Percentiles rank a stretch among this genome's conserved stretches.
Conservation (phyloP, 2,329 filamentous ascomycete species). For the Huntiella abstrusa region DNA sequence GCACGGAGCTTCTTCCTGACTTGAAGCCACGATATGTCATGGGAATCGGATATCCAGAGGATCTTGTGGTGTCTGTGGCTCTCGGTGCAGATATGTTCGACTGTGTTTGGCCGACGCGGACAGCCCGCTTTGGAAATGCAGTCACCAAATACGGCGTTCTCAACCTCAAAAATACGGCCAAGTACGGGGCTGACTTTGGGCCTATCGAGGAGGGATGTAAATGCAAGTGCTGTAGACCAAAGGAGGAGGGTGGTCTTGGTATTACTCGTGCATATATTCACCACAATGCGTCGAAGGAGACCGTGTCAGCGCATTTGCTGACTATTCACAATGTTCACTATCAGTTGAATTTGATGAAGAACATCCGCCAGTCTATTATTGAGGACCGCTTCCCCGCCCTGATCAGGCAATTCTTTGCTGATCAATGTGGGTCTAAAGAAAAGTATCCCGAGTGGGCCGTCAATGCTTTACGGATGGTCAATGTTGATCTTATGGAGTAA, state of each 20-base stretch:
- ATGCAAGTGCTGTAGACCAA: constrained; percentile 56
- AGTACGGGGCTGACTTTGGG: constrained; percentile 60
- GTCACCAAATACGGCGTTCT: constrained; percentile 66
- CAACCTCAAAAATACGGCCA: constrained; percentile 54
- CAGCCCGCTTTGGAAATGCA: constrained; percentile 88
- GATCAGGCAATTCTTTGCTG: constrained; percentile 56
- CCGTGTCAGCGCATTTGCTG: constrained; percentile 64
- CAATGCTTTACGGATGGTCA: constrained; percentile 57
- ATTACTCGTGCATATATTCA: constrained; percentile 80
- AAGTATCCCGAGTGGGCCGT: constrained; percentile 73
- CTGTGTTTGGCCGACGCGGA: constrained; percentile 95
- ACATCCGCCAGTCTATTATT: constrained; percentile 57
- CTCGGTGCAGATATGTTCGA: constrained; percentile 98
- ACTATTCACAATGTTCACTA: constrained; percentile 96
- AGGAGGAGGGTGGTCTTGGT: constrained; percentile 50
- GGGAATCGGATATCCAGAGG: constrained; percentile 95
- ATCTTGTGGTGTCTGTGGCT: constrained; percentile 81
- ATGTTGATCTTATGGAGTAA: constrained; percentile 45
- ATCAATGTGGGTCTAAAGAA: constrained; percentile 43
- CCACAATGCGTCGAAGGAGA: constrained; percentile 87
- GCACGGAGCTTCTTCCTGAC: constrained; percentile 68
- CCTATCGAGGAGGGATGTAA: constrained; percentile 69
- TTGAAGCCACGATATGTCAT: constrained; percentile 97
- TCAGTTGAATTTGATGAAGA: constrained; percentile 65
- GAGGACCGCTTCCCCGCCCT: constrained; percentile 67